Base-by-base conservation (phyloP, 2,329 filamentous ascomycete genomes). In the Polytolypa hystricis region DNA sequence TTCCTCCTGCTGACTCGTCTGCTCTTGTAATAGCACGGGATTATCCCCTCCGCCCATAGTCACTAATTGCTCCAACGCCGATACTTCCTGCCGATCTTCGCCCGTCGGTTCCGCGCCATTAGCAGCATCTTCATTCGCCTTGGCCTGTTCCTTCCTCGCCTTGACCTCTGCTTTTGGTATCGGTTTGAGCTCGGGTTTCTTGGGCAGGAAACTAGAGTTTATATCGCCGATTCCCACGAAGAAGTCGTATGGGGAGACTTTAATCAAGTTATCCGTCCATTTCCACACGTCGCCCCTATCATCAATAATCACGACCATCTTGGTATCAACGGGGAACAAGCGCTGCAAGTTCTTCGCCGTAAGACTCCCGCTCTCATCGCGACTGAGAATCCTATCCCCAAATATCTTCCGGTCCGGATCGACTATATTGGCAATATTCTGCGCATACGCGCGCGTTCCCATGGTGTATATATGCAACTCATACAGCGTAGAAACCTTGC, bases 271-370 rank as follows among this genome's bases (percentile, higher is more conserved):
- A 4, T 82, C 75, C 48, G 82, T 81, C 70, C 94, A 96, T 47
- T 80, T 77, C 91, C 91, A 98, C 5, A 98, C 89, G 56, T 98
- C 91, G 36, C 85, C 85, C 47, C 91, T 77, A 60, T 98, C 91
- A 55, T 98, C 91, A 46, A 98, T 98, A 50, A 98, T 95, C 40
- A 95, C 87, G 1, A 95, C 93, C 91, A 98, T 98, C 60, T 93
- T 89, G 4, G 89, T 96, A 60, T 93, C 93, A 41, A 94, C 84
- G 4, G 93, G 91, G 57, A 98, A 98, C 10, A 98, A 63, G 5
- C 91, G 77, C 54, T 91, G 83, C 19, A 98, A 66, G 47, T 79
- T 91, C 69, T 98, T 98, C 41, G 82, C 79, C 2, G 81, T 84
- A 58, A 96, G 79, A 57, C 82, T 95, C 37, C 89, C 89, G 55